Evolutionary conservation across 176 grass and related monocot genomes (phyloP), one percentile per base, ranked within the genome.

Genomic region (Oryza nivara): DNA sequence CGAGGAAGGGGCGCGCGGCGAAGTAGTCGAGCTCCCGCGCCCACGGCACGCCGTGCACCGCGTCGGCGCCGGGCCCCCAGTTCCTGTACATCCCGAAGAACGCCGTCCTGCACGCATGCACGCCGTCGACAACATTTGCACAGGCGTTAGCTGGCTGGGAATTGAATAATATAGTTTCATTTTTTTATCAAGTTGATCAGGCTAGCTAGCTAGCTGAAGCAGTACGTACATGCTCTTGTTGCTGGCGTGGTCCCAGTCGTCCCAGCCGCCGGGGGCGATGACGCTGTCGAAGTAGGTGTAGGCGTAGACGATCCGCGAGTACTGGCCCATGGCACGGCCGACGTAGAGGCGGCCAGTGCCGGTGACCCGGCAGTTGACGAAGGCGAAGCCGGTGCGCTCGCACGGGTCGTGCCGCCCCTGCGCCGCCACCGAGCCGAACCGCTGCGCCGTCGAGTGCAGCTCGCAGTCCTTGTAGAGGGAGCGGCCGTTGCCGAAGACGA

Each of bases 201-300:
- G 28, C 28, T 30, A 30, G 28, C 28, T 28, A 28, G 28, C 28
- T 30, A 30, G 28, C 1, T 30, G 28, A 30, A 30, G 28, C 28
- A 2, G 61, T 89, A 95, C 96, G 61, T 89, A 98, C 96, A 91
- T 93, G 89, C 76, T 95, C 87, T 98, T 98, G 91, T 95, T 95
- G 93, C 96, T 92, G 72, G 84, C n/a, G 77, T 92, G 85, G 19
- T 98, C 91, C 96, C 96, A 98, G 82, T 98, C 96, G 70, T 98
- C 91, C 96, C 96, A 98, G 1, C 93, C 96, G 51, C 96, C 88
- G 28, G 96, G 89, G 41, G 93, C 93, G 80, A 98, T 87, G 76
- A 95, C 85, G 82, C 86, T 92, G 78, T 90, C 96, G 74, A 98
- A 98, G 91, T 98, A 95, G 19, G 96, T 98, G 86, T 95, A 98